Percentiles rank a stretch among this genome's conserved stretches.
Evolutionary conservation across 768 basidiomycete species (phyloP).

Genomic region (Infundibulicybe gibba): DNA sequence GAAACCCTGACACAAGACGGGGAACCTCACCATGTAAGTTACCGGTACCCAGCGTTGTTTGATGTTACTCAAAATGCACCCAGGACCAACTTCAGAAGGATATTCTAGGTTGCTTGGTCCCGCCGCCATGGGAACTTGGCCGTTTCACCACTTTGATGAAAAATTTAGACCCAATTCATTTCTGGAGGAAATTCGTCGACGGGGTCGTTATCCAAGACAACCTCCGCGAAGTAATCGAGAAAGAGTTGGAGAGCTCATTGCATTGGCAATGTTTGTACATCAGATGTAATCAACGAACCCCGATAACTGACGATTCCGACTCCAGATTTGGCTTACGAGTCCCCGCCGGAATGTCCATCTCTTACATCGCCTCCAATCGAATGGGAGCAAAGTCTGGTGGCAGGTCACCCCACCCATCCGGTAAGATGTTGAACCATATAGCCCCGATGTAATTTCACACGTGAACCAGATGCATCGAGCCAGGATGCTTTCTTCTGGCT

Average conservation of each 20-base stretch:
- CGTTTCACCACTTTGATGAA: slow-evolving; percentile 16
- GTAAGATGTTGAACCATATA: slow-evolving; percentile 22
- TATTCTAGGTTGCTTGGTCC: slow-evolving; percentile 26
- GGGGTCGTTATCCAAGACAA: slow-evolving; percentile 27
- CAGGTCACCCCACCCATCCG: slow-evolving; percentile 59
- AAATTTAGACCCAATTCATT: slow-evolving; percentile 27
- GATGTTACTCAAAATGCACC: neutral
- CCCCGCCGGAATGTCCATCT: slow-evolving; percentile 38
- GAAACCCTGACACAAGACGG: slow-evolving; percentile 4
- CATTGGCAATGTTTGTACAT: slow-evolving; percentile 38
- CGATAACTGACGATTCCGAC: neutral
- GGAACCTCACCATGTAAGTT: slow-evolving; percentile 8
- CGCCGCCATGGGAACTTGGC: slow-evolving; percentile 37
- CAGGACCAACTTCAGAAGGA: slow-evolving; percentile 21
- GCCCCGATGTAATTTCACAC: slow-evolving; percentile 1
- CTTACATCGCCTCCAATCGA: slow-evolving; percentile 38
- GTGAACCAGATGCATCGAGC: slow-evolving; percentile 51
- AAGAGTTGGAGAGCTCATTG: slow-evolving; percentile 40
- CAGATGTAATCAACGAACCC: neutral
- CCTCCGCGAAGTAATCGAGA: slow-evolving; percentile 28
- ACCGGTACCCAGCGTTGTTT: neutral
- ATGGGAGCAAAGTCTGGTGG: slow-evolving; percentile 58
- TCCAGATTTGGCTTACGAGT: slow-evolving; percentile 32
- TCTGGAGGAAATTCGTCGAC: slow-evolving; percentile 42
- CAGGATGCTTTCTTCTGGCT: slow-evolving; percentile 31